Evolutionary conservation across 257 asterid species (phyloP).

Genomic region (Cynanchum wilfordii): DNA sequence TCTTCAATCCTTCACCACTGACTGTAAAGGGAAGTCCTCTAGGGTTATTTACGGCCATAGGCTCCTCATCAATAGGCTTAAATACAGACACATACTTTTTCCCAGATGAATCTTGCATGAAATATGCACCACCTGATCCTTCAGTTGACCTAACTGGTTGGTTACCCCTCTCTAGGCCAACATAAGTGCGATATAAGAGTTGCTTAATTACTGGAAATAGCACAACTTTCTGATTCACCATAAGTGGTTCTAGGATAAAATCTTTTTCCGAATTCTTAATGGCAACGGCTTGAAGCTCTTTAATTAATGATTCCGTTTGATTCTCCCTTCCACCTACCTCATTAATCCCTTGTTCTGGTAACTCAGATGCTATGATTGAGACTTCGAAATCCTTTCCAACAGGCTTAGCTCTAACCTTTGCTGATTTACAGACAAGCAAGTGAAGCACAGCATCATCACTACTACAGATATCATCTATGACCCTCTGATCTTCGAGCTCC

Average conservation of each 20-base stretch:
- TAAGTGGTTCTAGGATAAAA: conserved; percentile 42
- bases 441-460: conserved; percentile 58
- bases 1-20: conserved; percentile 71
- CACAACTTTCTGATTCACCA: conserved; percentile 32
- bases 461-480: conserved; percentile 55
- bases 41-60: conserved; percentile 75
- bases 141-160: conserved; percentile 54
- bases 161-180: conserved; percentile 48
- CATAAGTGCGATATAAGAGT: conserved; percentile 44
- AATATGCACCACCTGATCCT: conserved; percentile 75
- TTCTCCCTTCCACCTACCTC: conserved; percentile 17
- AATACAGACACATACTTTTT: conserved; percentile 49
- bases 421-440: conserved; percentile 59
- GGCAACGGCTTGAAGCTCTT: conserved; percentile 24
- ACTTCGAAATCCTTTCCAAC: conserved; percentile 54
- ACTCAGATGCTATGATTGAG: conserved; percentile 40
- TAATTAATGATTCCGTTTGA: conserved; percentile 17
- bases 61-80: conserved; percentile 78
- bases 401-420: conserved; percentile 44
- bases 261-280: conserved; percentile 24
- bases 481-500: conserved; percentile 76
- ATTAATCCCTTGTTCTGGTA: conserved; percentile 29
- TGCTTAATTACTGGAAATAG: conserved; percentile 38
- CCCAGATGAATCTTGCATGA: conserved; percentile 65
- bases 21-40: conserved; percentile 55